Base-by-base conservation (phyloP, 108 stramenopile species). In the Cyclotella atomus region DNA sequence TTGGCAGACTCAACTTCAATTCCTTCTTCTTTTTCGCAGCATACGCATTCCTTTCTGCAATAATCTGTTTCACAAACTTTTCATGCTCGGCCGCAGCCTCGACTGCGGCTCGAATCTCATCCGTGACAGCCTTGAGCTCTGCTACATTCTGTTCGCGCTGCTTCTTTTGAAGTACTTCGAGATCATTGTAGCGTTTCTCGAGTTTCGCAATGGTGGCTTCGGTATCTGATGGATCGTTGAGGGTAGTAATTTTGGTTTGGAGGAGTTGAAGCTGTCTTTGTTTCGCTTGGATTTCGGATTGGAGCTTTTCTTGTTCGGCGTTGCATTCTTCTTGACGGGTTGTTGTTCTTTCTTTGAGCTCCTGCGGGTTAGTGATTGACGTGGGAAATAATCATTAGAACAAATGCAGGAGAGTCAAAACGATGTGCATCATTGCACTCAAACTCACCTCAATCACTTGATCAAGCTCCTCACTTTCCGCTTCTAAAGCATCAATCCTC, bases 201-300 rank as follows among this genome's bases (percentile, higher is more conserved):
- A 59, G 78, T 19, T 72, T 70, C 20, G 83, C 78, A 61, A 96
- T 84, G 9, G 87, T 83, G 35, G 88, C 84, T 72, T 93, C 91
- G 10, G 91, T 73, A 28, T 85, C 82, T 21, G 87, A 72, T 17
- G 92, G 95, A 71, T 93, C 90, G 24, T 89, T 85, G 52, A 92
- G 84, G 35, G 91, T 77, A 15, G 78, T 78, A 14, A 92, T 88
- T 68, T 85, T 90, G 4, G 68, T 59, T 45, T 91, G 83, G 67
- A 91, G 69, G 19, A 80, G 67, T 45, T 88, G 85, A 7, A 82
- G 79, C 79, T 96, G 89, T 24, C 83, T 43, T 20, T 74, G 52
- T 49, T 89, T 88, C 28, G 82, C 87, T 16, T 76, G 72, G 27
- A 92, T 59, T 53, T 89, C 85, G 0, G 79, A 81, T 44, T 92